Evolutionary conservation across 2,329 filamentous ascomycete genomes (phyloP), one percentile per base, ranked within the genome.

Genomic region (Exophiala sideris): DNA sequence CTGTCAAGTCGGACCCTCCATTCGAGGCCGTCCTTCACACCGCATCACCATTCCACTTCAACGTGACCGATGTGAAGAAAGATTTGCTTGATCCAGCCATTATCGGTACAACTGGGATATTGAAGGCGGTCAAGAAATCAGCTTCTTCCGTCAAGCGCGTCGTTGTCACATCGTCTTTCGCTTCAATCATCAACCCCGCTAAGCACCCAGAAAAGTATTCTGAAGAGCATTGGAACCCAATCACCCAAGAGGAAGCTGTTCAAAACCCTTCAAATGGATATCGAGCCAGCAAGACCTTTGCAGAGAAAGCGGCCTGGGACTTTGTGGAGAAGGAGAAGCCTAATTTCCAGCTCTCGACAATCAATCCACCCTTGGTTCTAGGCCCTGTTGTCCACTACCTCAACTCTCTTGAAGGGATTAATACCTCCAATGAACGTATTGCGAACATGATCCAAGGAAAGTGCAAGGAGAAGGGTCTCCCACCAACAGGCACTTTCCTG

Each of bases 1-100:
- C 80, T 12, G 77, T 85, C 45, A 74, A 81, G 59, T 83, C 81
- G 12, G 75, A 81, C 50, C 82, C 82, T 0, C 81, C 83, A 0
- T 88, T 92, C 58, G 85, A 89, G 63, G 84, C 80, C 42, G 86
- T 92, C 45, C 77, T 90, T 48, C 86, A 90, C 68, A 89, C 86
- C 5, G 86, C 87, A 2, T 85, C 81, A 0, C 88, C 89, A 0
- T 91, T 88, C 73, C 85, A 88, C 63, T 80, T 84, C 67, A 86
- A 86, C 33, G 83, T 94, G 51, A 84, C 88, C 20, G 79, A 84
- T 62, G 81, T 85, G 14, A 76, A 90, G 64, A 82, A 85, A 64
- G 73, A 74, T 50, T 67, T 82, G 8, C 69, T 82, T 18, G 82
- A 84, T 59, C 81, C 82, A 11, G 83, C 83, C 8, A 73, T 85